A percentile compares a stretch with the other conserved stretches of the same genome.
phyloP scores from a whole-genome alignment of 352 stramenopile genomes.

The Globisporangium yorkense region DNA sequence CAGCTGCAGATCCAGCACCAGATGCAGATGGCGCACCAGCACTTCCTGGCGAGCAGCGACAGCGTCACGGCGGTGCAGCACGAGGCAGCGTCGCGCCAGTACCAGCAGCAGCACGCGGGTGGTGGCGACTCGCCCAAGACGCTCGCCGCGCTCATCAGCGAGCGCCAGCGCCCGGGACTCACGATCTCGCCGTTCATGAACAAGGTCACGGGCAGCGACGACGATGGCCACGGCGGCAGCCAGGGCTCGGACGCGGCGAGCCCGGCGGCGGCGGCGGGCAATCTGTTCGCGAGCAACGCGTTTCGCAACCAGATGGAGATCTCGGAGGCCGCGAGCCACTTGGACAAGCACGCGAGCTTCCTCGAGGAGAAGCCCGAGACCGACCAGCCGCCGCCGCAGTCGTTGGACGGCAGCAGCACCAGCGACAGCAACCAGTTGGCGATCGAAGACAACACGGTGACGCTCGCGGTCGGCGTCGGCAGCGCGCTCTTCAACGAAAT shows the following conservation, averaged over 20 bases:
- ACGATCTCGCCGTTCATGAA: slow-evolving; percentile 76
- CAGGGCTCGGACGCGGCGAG: slow-evolving; percentile 7
- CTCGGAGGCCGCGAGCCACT: slow-evolving; percentile 12
- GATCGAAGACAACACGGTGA: slow-evolving; percentile 14
- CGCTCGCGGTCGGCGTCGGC: slow-evolving; percentile 27
- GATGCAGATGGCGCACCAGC: slow-evolving; percentile 32
- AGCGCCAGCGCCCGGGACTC: slow-evolving; percentile 38
- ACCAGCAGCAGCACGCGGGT: slow-evolving; percentile 1
- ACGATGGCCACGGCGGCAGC: slow-evolving; percentile 10
- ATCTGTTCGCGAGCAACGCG: slow-evolving; percentile 67
- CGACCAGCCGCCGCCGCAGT: slow-evolving; percentile 15
- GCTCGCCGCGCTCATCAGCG: slow-evolving; percentile 22
- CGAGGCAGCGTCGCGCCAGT: not conserved
- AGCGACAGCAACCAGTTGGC: slow-evolving; percentile 8
- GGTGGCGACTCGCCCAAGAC: slow-evolving; percentile 25
- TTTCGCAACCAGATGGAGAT: slow-evolving; percentile 73
- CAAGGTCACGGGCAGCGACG: slow-evolving; percentile 33
- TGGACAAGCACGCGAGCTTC: slow-evolving; percentile 17
- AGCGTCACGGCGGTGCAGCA: slow-evolving; percentile 1
- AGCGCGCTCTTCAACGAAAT: slow-evolving; percentile 64
- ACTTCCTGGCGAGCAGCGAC: slow-evolving; percentile 18
- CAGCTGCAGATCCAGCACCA: slow-evolving; percentile 28
- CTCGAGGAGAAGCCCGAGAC: slow-evolving; percentile 24
- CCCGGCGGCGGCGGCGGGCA: slow-evolving; percentile 25
- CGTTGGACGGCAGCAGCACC: slow-evolving; percentile 16